Conservation (phyloP, 1,284 basidiomycete genomes). For the Sporisorium graminicola region DNA sequence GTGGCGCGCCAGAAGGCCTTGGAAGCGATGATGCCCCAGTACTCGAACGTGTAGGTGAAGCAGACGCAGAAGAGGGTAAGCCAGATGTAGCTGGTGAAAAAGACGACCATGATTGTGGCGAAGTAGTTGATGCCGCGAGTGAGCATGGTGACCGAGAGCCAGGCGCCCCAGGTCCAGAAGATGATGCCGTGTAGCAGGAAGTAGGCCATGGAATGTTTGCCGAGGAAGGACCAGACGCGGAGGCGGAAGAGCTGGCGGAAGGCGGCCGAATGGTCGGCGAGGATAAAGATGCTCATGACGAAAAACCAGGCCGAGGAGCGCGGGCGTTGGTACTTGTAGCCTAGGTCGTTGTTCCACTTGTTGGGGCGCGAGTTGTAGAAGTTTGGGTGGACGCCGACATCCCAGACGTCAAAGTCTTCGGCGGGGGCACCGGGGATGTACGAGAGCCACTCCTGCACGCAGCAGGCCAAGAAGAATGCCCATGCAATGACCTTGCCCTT, state of each 20-base stretch:
- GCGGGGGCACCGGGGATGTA: slow-evolving; percentile 39
- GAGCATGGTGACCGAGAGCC: slow-evolving; percentile 53
- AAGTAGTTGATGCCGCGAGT: slow-evolving; percentile 48
- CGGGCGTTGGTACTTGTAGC: slow-evolving; percentile 42
- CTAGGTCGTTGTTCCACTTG: slow-evolving; percentile 32
- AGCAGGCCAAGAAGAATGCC: slow-evolving; percentile 56
- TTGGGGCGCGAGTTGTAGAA: slow-evolving; percentile 48
- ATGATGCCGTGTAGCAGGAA: slow-evolving; percentile 62
- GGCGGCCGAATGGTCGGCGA: slow-evolving; percentile 51
- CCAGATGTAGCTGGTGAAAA: slow-evolving; percentile 52
- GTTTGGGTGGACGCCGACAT: slow-evolving; percentile 61
- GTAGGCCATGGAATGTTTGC: slow-evolving; percentile 58
- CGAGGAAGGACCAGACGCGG: slow-evolving; percentile 56
- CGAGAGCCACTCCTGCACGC: slow-evolving; percentile 48
- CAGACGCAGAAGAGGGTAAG: slow-evolving; percentile 51
- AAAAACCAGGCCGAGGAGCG: slow-evolving; percentile 48
- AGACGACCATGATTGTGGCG: slow-evolving; percentile 52
- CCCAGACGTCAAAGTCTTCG: slow-evolving; percentile 38
- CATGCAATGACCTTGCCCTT: slow-evolving; percentile 56
- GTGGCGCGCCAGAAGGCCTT: slow-evolving; percentile 58
- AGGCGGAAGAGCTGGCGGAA: slow-evolving; percentile 59
- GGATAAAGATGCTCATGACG: slow-evolving; percentile 57
- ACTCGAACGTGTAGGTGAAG: slow-evolving; percentile 62
- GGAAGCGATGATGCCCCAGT: slow-evolving; percentile 58
- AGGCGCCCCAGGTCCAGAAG: slow-evolving; percentile 62